A percentile compares a stretch with the other conserved stretches of the same genome.
These are phyloP conservation scores for Talaromyces sp. DNA, from an alignment of 2,329 filamentous ascomycete species.

Conservation along the genomic window DNA sequence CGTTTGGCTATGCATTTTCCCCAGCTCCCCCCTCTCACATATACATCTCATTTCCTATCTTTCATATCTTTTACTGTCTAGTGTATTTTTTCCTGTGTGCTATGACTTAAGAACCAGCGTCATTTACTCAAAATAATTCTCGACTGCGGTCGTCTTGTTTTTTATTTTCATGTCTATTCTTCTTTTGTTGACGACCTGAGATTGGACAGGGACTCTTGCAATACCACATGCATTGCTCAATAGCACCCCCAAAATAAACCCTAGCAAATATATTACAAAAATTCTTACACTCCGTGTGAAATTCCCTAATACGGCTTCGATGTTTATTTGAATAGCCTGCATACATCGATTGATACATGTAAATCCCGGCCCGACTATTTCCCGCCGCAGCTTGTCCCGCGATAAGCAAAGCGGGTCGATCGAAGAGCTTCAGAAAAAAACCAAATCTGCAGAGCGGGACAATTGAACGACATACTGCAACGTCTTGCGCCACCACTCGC, in stretches of 20 bases:
- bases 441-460: background rate
- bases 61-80: background rate
- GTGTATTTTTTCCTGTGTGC: background rate
- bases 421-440: slow-evolving; percentile 1
- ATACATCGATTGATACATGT: background rate
- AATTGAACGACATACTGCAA: background rate
- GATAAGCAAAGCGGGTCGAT: background rate
- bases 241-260: background rate
- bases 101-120: background rate
- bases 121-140: background rate
- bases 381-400: background rate
- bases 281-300: background rate
- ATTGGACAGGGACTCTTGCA: background rate
- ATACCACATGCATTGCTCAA: background rate
- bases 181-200: background rate
- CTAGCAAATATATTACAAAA: background rate
- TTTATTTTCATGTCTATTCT: background rate
- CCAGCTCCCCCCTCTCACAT: background rate
- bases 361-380: background rate
- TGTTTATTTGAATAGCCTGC: too few relatives aligned
- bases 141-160: background rate
- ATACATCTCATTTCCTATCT: background rate
- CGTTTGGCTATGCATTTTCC: background rate
- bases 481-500: background rate
- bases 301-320: too few relatives aligned